phyloP scores from a whole-genome alignment of 108 stramenopile species.

The Parietichytrium sp. region DNA sequence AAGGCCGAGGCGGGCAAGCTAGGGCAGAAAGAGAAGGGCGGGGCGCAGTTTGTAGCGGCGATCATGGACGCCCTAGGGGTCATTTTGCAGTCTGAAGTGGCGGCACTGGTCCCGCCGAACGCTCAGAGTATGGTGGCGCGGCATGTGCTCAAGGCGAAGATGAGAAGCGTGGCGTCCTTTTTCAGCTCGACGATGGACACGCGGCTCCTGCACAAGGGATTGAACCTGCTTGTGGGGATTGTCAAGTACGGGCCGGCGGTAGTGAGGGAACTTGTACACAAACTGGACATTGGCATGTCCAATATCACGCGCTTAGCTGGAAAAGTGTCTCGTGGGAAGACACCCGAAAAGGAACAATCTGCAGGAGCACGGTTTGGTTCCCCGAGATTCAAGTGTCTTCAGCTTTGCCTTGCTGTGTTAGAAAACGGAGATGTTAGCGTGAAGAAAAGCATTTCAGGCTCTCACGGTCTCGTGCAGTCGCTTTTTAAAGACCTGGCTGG shows the following conservation, averaged over 20 bases:
- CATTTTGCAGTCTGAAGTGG: neutral
- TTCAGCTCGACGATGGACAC: neutral
- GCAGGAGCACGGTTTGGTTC: slow-evolving; percentile 26
- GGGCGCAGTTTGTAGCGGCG: neutral
- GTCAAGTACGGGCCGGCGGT: neutral
- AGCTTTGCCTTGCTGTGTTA: neutral
- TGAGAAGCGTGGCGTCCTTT: neutral
- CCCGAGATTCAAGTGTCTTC: neutral
- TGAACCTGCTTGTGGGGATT: slow-evolving; percentile 27
- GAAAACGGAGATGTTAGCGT: neutral
- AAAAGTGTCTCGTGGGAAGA: neutral
- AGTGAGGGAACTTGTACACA: neutral
- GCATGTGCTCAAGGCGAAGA: neutral
- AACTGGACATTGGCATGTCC: neutral
- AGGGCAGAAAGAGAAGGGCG: neutral
- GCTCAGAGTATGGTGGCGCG: neutral
- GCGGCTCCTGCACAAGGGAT: neutral
- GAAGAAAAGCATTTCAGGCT: neutral
- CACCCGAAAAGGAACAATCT: no score
- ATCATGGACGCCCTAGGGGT: neutral
- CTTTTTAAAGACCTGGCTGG: neutral
- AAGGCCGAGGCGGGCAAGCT: neutral
- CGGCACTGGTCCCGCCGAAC: neutral
- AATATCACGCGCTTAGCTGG: neutral
- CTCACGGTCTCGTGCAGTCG: neutral